Percentiles rank a stretch among this genome's conserved stretches.
Evolutionary conservation across 345 rosid species (phyloP).

Genomic region (Angophora floribunda): DNA sequence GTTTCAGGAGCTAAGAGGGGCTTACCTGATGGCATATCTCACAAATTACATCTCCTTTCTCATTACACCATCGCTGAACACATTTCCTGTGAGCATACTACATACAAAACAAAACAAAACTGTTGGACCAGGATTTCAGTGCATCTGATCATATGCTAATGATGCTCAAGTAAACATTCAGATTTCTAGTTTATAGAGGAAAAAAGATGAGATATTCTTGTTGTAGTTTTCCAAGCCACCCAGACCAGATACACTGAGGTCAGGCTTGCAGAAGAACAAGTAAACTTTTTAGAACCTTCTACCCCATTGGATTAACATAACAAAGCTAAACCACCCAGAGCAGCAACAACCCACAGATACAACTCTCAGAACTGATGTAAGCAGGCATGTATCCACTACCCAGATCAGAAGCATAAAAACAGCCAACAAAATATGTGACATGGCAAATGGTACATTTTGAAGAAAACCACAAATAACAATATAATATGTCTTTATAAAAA

Average conservation of each 20-base stretch:
- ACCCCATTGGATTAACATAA: background rate
- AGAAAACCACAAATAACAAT: background rate
- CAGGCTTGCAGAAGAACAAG: background rate
- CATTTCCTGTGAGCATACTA: conserved; percentile 98
- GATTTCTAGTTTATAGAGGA: background rate
- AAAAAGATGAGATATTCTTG: background rate
- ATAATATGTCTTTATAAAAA: background rate
- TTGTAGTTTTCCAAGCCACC: background rate
- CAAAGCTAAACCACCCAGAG: background rate
- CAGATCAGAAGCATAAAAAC: background rate
- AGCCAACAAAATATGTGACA: background rate
- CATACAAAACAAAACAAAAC: background rate
- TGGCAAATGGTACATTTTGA: background rate
- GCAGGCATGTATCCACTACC: background rate
- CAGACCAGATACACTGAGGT: background rate
- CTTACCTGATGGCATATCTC: conserved; percentile 94
- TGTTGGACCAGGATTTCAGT: background rate
- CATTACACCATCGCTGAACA: conserved; percentile 96
- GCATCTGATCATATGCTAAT: background rate
- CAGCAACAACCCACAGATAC: background rate
- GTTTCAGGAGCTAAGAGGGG: background rate
- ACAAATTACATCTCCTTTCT: conserved; percentile 87
- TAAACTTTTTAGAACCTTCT: background rate
- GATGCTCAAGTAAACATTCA: background rate
- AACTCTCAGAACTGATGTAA: background rate